These are phyloP conservation scores for Penicillium desertorum DNA, from an alignment of 495 filamentous ascomycete genomes.

Conservation along the genomic window DNA sequence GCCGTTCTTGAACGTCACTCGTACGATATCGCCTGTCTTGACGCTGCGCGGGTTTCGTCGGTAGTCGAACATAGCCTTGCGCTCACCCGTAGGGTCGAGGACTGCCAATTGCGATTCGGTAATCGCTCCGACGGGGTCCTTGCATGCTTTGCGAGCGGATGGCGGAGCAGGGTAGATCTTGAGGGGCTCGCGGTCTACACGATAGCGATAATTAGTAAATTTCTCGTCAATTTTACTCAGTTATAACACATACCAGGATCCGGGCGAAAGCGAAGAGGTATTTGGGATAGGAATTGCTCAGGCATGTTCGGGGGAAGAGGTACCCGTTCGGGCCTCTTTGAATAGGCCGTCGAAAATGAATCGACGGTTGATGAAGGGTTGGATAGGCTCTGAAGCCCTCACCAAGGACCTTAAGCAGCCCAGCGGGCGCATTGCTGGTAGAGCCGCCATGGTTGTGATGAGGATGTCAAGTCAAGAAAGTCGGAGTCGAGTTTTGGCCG, in stretches of 20 bases:
- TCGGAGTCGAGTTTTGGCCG: conserved; percentile 36
- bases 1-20: conserved; percentile 75
- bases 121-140: conserved; percentile 62
- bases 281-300: conserved; percentile 42
- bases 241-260: conserved; percentile 38
- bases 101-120: conserved; percentile 61
- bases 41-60: conserved; percentile 70
- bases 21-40: conserved; percentile 83
- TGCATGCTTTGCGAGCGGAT: conserved; percentile 43
- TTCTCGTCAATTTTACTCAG: background rate
- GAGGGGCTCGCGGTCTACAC: conserved; percentile 44
- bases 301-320: conserved; percentile 46
- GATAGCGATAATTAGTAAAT: conserved; percentile 20
- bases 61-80: conserved; percentile 74
- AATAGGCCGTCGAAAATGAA: conserved; percentile 44
- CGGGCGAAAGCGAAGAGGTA: conserved; percentile 41
- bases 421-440: conserved; percentile 61
- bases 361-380: conserved; percentile 42
- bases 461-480: conserved; percentile 25
- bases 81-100: conserved; percentile 82
- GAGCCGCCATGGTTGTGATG: conserved; percentile 55
- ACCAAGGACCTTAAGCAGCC: conserved; percentile 61
- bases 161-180: conserved; percentile 56
- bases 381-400: conserved; percentile 45
- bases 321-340: conserved; percentile 35